Base-by-base conservation (phyloP, 2,329 filamentous ascomycete species). In the Alternaria hordeiaustralica region DNA sequence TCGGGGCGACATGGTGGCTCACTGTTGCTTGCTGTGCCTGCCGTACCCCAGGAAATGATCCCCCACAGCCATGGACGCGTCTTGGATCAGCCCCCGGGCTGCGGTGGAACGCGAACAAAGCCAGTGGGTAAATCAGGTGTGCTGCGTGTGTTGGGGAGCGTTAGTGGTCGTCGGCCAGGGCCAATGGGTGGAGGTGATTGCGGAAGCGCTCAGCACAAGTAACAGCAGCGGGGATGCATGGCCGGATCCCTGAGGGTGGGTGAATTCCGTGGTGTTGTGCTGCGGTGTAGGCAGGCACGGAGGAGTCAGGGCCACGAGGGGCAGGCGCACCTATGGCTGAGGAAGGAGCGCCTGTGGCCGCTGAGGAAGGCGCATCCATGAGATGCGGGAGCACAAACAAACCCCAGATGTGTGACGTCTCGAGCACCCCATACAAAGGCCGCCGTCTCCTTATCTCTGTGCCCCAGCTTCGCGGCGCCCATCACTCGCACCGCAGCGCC, bases 11-110 rank as follows among this genome's bases (percentile, higher is more conserved):
- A 49, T 51, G 64, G 59, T 50, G 60, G 63, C 55, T 59, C 63
- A 58, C 58, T 25, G 55, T 63, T 72, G 68, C 65, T 63, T 67
- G 50, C 66, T 64, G 53, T 54, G 67, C 65, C 54, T 63, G 50
- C 55, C 60, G 64, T 71, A 69, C 69, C 69, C 70, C 71, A 66
- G 69, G 65, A 59, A 66, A 60, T 57, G 61, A 56, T 56, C 65
- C 68, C 66, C 71, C 70, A 67, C 70, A 66, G 60, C 28, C 58
- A 46, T 57, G 54, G 63, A 44, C 33, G 58, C 55, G 61, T 61
- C 30, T 45, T 65, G 49, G 30, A 54, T 55, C 61, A 63, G 65
- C n/a, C 59, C 47, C 20, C 51, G 60, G 62, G 51, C 70, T 69
- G 69, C 55, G 21, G 71, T 74, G 71, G 54, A 67, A 74, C 67